Evolutionary conservation across 306 rosid species (phyloP).

Genomic region (Quercus berberidifolia): DNA sequence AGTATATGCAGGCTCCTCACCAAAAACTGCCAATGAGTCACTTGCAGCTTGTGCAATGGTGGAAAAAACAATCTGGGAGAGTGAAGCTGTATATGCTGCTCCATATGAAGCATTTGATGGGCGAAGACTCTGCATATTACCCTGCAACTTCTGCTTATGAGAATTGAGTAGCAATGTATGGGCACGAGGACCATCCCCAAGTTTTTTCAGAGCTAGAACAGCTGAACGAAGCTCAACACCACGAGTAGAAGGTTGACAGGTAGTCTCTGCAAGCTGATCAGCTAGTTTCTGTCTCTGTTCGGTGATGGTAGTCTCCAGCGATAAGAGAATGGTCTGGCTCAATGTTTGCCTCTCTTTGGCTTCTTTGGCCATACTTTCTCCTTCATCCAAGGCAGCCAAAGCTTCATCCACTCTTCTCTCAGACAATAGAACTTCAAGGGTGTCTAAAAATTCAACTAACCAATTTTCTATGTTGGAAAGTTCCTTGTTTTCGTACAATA

Average conservation of each 20-base stretch:
- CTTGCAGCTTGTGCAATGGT: slow-evolving; percentile 69
- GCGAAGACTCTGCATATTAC: slow-evolving; percentile 33
- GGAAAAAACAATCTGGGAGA: slow-evolving; percentile 71
- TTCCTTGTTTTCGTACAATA: slow-evolving; percentile 34
- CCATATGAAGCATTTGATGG: slow-evolving; percentile 27
- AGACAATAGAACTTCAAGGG: slow-evolving; percentile 71
- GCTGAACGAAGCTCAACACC: slow-evolving; percentile 62
- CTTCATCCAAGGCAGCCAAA: slow-evolving; percentile 60
- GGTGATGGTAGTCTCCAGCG: slow-evolving; percentile 41
- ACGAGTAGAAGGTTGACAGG: slow-evolving; percentile 58
- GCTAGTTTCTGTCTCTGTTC: slow-evolving; percentile 66
- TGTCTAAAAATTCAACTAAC: slow-evolving; percentile 63
- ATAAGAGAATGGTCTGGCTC: slow-evolving; percentile 32
- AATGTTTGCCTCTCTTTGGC: slow-evolving; percentile 33
- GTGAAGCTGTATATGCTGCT: slow-evolving; percentile 51
- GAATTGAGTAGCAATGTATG: slow-evolving; percentile 62
- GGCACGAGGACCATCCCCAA: slow-evolving; percentile 87
- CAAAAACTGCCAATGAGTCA: slow-evolving; percentile 66
- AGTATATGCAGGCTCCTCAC: slow-evolving; percentile 68
- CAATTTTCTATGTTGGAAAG: slow-evolving; percentile 56
- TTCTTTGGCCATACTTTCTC: slow-evolving; percentile 42
- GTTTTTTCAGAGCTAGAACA: slow-evolving; percentile 54
- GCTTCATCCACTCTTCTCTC: slow-evolving; percentile 87
- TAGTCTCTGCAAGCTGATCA: slow-evolving; percentile 69
- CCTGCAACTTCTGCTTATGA: slow-evolving; percentile 51